A percentile compares a stretch with the other conserved stretches of the same genome.
Conservation (phyloP, 208 protist species). For the Trypanosoma theileri region DNA sequence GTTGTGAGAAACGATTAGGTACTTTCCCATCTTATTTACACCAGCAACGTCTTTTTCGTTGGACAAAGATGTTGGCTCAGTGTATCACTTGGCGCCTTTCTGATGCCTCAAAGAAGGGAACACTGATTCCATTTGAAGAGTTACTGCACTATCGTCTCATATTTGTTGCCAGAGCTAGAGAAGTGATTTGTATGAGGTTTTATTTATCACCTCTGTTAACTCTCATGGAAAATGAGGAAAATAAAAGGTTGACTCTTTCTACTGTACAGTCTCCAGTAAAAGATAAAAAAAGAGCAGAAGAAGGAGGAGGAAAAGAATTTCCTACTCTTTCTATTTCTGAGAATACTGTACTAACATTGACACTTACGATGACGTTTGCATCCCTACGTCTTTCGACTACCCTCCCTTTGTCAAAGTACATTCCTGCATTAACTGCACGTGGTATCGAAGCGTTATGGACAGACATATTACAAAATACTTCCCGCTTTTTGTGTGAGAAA, state of each 20-base stretch:
- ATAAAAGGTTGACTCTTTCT: not conserved
- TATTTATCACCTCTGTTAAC: not conserved
- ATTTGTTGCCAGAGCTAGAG: constrained; percentile 12
- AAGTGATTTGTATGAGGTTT: constrained; percentile 4
- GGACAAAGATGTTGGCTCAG: constrained; percentile 29
- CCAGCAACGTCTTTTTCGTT: constrained; percentile 27
- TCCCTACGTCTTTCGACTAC: not conserved
- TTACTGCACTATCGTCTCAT: constrained; percentile 20
- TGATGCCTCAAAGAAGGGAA: not conserved
- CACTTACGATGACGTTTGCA: constrained; percentile 14
- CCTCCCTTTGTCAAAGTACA: not conserved
- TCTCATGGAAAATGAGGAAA: constrained; percentile 15
- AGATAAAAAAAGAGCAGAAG: no score
- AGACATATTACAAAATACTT: constrained; percentile 53
- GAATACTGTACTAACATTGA: constrained; percentile 8
- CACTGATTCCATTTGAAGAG: constrained; percentile 10
- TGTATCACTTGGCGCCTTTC: constrained; percentile 20
- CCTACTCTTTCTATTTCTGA: not conserved
- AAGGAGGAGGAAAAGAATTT: no score
- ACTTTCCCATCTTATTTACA: constrained; percentile 9
- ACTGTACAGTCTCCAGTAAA: not conserved
- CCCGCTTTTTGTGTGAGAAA: constrained; percentile 46
- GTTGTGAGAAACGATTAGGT: constrained; percentile 21
- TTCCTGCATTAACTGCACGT: constrained; percentile 16
- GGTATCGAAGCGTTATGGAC: constrained; percentile 16